A percentile compares a stretch with the other conserved stretches of the same genome.
Evolutionary conservation across 1,284 basidiomycete genomes (phyloP).

Genomic region (Papiliotrema laurentii): DNA sequence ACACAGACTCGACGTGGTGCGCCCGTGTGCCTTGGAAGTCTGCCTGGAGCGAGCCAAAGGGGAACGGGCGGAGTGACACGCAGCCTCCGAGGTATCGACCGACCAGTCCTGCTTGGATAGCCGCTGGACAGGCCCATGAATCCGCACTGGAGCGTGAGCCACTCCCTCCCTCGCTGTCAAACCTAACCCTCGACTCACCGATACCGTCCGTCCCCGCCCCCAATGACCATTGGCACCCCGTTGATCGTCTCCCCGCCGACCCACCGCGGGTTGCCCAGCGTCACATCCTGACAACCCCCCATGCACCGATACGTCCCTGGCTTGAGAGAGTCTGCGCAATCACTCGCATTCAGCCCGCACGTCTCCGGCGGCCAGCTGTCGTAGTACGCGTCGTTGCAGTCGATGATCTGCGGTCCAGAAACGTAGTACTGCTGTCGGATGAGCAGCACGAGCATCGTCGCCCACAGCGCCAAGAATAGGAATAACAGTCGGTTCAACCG

Average conservation of each 20-base stretch:
- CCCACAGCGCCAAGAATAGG: constrained; percentile 30
- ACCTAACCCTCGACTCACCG: constrained; percentile 34
- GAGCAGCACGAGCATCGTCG: constrained; percentile 29
- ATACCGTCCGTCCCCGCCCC: constrained; percentile 24
- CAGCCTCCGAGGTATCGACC: constrained; percentile 33
- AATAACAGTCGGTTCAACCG: constrained; percentile 7
- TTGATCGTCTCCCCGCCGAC: constrained; percentile 30
- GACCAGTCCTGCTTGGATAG: constrained; percentile 30
- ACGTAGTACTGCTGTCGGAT: constrained; percentile 37
- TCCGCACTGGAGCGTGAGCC: constrained; percentile 33
- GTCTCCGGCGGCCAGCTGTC: constrained; percentile 39
- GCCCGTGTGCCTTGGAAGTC: constrained; percentile 17
- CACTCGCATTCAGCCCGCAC: constrained; percentile 32
- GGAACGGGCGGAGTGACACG: constrained; percentile 21
- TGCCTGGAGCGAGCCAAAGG: constrained; percentile 11
- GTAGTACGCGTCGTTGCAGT: constrained; percentile 32
- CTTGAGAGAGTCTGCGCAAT: constrained; percentile 21
- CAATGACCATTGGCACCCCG: constrained; percentile 33
- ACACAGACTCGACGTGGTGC: constrained; percentile 19
- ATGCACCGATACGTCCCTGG: constrained; percentile 28
- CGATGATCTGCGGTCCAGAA: constrained; percentile 20
- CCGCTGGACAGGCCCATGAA: constrained; percentile 42
- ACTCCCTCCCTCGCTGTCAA: no score
- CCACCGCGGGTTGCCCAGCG: constrained; percentile 39
- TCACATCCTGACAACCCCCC: constrained; percentile 32